phyloP scores from a whole-genome alignment of 129 eudicot species.

The Centaurea solstitialis region DNA sequence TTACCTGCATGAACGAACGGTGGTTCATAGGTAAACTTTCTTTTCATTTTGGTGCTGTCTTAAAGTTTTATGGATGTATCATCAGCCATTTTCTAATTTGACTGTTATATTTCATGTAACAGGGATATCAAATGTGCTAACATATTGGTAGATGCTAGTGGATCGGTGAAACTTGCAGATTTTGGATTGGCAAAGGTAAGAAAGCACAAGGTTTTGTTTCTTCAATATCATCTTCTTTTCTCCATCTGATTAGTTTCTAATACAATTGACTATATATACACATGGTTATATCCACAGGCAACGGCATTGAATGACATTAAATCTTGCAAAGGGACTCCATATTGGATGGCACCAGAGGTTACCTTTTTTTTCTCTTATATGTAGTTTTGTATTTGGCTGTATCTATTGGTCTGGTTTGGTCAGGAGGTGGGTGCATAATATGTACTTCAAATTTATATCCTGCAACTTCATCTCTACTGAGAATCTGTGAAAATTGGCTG shows the following conservation, averaged over 20 bases:
- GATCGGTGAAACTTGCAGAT: constrained; percentile 95
- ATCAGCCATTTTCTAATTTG: neutral
- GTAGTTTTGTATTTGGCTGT: constrained; percentile 8
- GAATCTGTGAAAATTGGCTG: neutral
- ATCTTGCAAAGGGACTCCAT: constrained; percentile 95
- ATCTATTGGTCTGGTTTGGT: constrained; percentile 4
- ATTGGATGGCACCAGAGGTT: constrained; percentile 99
- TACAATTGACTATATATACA: neutral
- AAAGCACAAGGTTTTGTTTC: neutral
- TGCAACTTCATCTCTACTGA: neutral
- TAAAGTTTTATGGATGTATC: neutral
- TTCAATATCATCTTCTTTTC: neutral
- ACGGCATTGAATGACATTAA: constrained; percentile 71
- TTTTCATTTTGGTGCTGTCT: neutral
- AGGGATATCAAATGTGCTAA: constrained; percentile 98
- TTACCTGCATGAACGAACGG: constrained; percentile 69
- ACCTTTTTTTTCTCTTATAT: constrained; percentile 8
- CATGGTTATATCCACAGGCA: constrained; percentile 45
- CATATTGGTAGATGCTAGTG: constrained; percentile 75
- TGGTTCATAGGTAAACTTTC: constrained; percentile 74
- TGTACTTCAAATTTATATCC: neutral
- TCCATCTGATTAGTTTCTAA: neutral
- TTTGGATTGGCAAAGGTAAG: constrained; percentile 95
- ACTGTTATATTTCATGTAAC: constrained; percentile 9
- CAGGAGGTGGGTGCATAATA: neutral